Percentiles rank a stretch among this genome's conserved stretches.
phyloP scores from a whole-genome alignment of 208 protist genomes.

The Acanthamoeba lenticulata region DNA sequence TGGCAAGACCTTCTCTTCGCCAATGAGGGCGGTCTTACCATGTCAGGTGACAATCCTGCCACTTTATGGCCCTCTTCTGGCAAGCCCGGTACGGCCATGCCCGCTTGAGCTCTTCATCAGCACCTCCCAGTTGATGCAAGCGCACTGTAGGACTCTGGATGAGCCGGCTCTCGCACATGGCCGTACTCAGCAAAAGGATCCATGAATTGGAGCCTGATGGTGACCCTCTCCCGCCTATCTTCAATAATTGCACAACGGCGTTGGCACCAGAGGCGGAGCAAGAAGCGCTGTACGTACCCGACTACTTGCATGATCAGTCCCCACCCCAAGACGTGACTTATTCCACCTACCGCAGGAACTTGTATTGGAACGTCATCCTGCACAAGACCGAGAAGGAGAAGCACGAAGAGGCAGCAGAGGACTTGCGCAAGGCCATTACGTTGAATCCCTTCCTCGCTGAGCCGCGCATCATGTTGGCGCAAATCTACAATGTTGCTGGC shows the following conservation, averaged over 20 bases:
- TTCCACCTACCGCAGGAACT: background rate
- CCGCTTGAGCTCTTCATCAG: background rate
- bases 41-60: background rate
- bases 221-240: background rate
- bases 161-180: background rate
- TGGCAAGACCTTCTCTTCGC: slow-evolving; percentile 10
- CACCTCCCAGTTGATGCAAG: background rate
- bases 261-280: background rate
- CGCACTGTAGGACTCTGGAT: background rate
- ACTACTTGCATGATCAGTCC: background rate
- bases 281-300: background rate
- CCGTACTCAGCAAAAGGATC: background rate
- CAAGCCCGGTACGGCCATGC: background rate
- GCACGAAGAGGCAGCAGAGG: background rate
- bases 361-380: background rate
- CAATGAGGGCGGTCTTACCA: background rate
- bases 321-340: background rate
- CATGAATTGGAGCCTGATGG: background rate
- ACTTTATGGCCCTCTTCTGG: background rate
- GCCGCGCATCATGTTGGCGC: background rate
- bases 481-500: background rate
- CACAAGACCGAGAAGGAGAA: background rate
- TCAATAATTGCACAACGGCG: background rate
- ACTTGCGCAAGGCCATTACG: background rate
- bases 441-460: background rate